Base-by-base conservation (phyloP, 2,329 filamentous ascomycete species). In the Cladophialophora psammophila region DNA sequence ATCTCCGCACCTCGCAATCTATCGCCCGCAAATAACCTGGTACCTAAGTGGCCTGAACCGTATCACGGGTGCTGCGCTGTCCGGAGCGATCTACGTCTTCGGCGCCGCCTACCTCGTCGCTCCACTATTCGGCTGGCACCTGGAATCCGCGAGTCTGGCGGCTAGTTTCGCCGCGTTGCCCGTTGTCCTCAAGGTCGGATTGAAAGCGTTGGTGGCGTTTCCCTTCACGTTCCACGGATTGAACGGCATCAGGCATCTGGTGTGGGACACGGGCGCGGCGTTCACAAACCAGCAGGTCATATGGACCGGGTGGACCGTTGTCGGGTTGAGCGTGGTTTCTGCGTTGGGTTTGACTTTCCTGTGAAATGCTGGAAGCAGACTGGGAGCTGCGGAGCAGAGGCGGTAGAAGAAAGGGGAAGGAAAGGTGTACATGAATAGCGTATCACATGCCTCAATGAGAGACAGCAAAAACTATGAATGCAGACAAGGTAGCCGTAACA, bases 1-100 rank as follows among this genome's bases (percentile, higher is more conserved):
- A 74, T 86, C 92, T 54, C 94, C 94, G 63, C 93, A 97, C 78
- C 87, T 97, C 70, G 79, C 82, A 76, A 94, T 96, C 86, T 97
- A 97, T 88, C 86, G 88, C 79, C 87, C 90, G 67, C 88, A 92
- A 80, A 91, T 97, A 82, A 95, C 92, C 74, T 97, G 90, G 90
- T 90, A 92, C 80, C 85, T 86, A 73, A 89, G 88, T 74, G 88
- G 84, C 65, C 85, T 92, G 81, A 91, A 93, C 83, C 93, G 94
- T 76, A 88, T 97, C 82, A 94, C 92, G n/a, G 94, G 92, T 75
- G 81, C 85, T 76, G 80, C 85, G 67, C 85, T 96, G 72, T 90
- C 89, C 67, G 91, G 90, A 71, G 81, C 84, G 58, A 85, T 96
- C 70, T 97, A 97, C 86, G 80, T 88, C 78, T 97, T 92, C 84